These are phyloP conservation scores for Botryotinia convoluta DNA, from an alignment of 2,329 filamentous ascomycete species.

Conservation along the genomic window DNA sequence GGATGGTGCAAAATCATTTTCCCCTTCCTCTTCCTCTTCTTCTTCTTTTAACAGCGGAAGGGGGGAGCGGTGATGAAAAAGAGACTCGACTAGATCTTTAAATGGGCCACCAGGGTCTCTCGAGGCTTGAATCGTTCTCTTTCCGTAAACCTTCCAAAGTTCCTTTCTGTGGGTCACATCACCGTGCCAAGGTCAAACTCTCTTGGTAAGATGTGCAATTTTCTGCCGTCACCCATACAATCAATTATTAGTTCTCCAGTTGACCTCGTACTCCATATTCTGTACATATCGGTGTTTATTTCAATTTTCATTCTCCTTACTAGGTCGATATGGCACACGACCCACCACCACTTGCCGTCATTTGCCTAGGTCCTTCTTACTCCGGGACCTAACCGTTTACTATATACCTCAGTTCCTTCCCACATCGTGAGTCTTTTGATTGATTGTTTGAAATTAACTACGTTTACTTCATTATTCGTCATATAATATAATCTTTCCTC, in stretches of 20 bases:
- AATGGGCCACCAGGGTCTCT: not conserved
- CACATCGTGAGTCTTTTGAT: not conserved
- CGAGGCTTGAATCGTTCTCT: slow-evolving; percentile 1
- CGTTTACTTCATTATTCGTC: not conserved
- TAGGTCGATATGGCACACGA: not conserved
- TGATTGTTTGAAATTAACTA: not conserved
- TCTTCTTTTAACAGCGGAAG: not conserved
- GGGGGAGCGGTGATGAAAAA: not conserved
- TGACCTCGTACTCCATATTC: not conserved
- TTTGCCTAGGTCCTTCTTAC: not conserved
- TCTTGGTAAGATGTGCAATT: not conserved
- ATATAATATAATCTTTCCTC: not conserved
- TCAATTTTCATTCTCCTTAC: not conserved
- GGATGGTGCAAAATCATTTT: not conserved
- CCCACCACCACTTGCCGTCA: slow-evolving; percentile 10
- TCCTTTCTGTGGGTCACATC: slow-evolving; percentile 2
- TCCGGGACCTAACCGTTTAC: not conserved
- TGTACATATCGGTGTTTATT: not conserved
- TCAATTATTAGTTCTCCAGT: not conserved
- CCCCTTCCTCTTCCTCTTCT: not conserved
- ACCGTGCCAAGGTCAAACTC: not conserved
- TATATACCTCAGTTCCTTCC: not conserved
- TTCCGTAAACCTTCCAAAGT: not conserved
- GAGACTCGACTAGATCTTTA: slow-evolving; percentile 1
- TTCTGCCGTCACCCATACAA: not conserved